These are phyloP conservation scores for Cinnamomum micranthum DNA, from an alignment of 164 flowering plant species.

Conservation along the genomic window DNA sequence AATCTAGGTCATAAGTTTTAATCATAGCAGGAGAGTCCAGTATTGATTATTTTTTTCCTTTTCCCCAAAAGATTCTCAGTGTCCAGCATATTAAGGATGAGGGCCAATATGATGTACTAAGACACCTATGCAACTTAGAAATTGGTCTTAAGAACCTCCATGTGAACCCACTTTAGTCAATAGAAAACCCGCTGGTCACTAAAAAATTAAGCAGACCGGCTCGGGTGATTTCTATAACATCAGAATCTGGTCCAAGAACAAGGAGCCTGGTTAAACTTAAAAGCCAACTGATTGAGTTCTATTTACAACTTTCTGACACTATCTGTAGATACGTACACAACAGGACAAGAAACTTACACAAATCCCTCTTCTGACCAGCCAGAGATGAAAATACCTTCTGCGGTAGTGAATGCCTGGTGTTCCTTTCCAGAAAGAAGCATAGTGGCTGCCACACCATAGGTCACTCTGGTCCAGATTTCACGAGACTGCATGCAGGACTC, in stretches of 20 bases:
- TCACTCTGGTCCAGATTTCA: conserved; percentile 94
- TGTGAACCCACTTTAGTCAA: neutral
- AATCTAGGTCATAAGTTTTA: too few relatives aligned
- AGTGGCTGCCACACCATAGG: conserved; percentile 76
- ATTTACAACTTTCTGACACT: neutral
- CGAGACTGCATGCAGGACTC: conserved; percentile 94
- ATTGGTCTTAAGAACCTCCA: too few relatives aligned
- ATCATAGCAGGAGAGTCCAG: too few relatives aligned
- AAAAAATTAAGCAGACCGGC: neutral
- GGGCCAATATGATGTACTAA: too few relatives aligned
- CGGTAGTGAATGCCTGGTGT: conserved; percentile 71
- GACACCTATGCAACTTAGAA: too few relatives aligned
- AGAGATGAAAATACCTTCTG: conserved; percentile 79
- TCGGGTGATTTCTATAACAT: neutral
- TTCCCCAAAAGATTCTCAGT: too few relatives aligned
- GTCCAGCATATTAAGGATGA: too few relatives aligned
- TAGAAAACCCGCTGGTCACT: neutral
- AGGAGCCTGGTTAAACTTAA: neutral
- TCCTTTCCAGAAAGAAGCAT: conserved; percentile 86
- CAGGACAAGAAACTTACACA: conserved; percentile 50
- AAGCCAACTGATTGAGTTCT: neutral
- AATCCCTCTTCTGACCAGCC: conserved; percentile 95
- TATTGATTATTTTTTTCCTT: too few relatives aligned
- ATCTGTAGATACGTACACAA: neutral
- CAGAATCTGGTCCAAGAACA: neutral